Percentiles rank a stretch among this genome's conserved stretches.
Conservation (phyloP, 2,329 filamentous ascomycete genomes). For the Aspergillus nomiae region DNA sequence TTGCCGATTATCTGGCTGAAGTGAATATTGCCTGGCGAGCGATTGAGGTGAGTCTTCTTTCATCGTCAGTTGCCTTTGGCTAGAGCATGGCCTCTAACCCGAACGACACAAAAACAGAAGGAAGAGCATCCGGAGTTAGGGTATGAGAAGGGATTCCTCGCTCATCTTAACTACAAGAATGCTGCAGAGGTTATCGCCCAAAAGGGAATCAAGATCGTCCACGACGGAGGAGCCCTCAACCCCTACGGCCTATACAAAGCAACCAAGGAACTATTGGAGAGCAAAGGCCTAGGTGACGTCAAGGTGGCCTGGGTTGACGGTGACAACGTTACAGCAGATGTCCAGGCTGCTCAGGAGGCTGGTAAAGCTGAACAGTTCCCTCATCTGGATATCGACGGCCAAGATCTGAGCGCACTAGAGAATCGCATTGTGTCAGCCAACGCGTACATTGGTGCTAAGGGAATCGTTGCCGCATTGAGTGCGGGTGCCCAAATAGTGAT, state of each 20-base stretch:
- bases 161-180: not conserved
- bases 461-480: conserved; percentile 36
- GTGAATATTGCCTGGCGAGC: not conserved
- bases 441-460: conserved; percentile 14
- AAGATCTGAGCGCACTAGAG: not conserved
- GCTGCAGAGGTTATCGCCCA: too few species aligned
- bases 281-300: too few species aligned
- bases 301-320: too few species aligned
- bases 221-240: too few species aligned
- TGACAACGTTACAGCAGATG: too few species aligned
- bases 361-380: too few species aligned
- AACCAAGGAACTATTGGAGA: too few species aligned
- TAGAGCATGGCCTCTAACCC: not conserved
- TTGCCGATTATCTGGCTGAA: not conserved
- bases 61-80: too few species aligned
- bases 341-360: too few species aligned
- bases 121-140: not conserved
- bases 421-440: not conserved
- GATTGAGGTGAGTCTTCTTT: not conserved
- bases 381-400: too few species aligned
- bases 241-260: too few species aligned
- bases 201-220: too few species aligned
- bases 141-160: not conserved
- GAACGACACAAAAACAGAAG: not conserved
- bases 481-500: conserved; percentile 46